A percentile compares a stretch with the other conserved stretches of the same genome.
Conservation (phyloP, 1,139 yeast species). For the Suhomyces choctaworum region DNA sequence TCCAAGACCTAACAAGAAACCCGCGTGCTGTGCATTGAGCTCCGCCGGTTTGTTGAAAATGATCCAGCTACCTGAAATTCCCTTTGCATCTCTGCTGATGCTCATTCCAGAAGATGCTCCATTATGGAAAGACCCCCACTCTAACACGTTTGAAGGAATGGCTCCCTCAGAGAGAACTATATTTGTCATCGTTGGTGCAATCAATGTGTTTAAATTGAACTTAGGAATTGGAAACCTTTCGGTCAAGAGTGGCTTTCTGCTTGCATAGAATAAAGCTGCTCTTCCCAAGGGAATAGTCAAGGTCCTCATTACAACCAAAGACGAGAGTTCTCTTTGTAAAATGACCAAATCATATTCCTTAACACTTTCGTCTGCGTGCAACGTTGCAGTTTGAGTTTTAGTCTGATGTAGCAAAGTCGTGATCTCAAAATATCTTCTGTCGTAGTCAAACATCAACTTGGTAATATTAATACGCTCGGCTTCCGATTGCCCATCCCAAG, state of each 20-base stretch:
- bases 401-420: constrained; percentile 71
- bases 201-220: constrained; percentile 65
- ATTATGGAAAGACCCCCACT: constrained; percentile 91
- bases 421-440: constrained; percentile 78
- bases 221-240: constrained; percentile 82
- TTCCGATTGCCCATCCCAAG: constrained; percentile 71
- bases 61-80: constrained; percentile 90
- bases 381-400: constrained; percentile 54
- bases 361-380: constrained; percentile 35
- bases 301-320: constrained; percentile 67
- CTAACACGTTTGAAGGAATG: constrained; percentile 50
- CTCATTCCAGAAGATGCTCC: constrained; percentile 89
- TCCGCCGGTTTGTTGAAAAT: constrained; percentile 78
- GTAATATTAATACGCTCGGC: constrained; percentile 68
- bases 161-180: constrained; percentile 59
- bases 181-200: constrained; percentile 67
- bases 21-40: constrained; percentile 85
- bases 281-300: constrained; percentile 77
- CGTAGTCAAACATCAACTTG: constrained; percentile 70
- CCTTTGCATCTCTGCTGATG: constrained; percentile 65
- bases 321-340: constrained; percentile 64
- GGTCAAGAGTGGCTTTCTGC: constrained; percentile 76
- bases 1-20: constrained; percentile 90
- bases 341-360: constrained; percentile 60
- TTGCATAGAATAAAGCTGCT: constrained; percentile 69